Evolutionary conservation across 2,329 filamentous ascomycete species (phyloP).

Genomic region (Diaporthe citri): DNA sequence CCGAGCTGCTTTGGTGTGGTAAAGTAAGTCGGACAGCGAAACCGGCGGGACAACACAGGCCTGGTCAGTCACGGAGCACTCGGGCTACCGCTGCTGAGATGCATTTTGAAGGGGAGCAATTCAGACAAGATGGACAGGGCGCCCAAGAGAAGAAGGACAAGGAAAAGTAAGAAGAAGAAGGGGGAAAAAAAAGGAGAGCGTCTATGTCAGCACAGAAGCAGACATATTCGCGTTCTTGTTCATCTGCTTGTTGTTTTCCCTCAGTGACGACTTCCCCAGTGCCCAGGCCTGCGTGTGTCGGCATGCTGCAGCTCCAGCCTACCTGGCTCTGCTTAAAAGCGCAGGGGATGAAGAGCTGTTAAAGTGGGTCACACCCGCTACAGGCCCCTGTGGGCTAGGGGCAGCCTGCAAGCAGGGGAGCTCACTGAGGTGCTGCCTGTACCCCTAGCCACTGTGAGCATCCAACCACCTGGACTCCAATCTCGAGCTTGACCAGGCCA

Average conservation of each 20-base stretch:
- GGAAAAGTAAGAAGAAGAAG: neutral
- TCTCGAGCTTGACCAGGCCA: conserved; percentile 1
- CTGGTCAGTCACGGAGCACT: conserved; percentile 28
- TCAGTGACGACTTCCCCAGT: neutral
- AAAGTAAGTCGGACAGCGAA: conserved; percentile 5
- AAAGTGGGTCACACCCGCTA: conserved; percentile 11
- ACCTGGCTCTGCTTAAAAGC: neutral
- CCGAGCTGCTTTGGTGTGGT: conserved; percentile 4
- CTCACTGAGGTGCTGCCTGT: neutral
- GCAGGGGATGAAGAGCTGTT: neutral
- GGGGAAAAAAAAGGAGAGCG: neutral
- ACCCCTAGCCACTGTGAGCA: neutral
- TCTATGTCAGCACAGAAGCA: conserved; percentile 21
- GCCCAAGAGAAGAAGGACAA: neutral
- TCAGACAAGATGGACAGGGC: neutral
- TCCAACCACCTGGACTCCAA: neutral
- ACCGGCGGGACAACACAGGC: conserved; percentile 15
- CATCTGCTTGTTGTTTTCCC: conserved; percentile 19
- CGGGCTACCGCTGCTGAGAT: conserved; percentile 2
- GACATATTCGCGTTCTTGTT: conserved; percentile 26
- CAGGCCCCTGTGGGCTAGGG: neutral
- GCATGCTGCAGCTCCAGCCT: conserved; percentile 10
- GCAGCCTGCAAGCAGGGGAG: conserved; percentile 5
- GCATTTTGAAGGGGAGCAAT: conserved; percentile 19
- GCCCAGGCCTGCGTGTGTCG: neutral